phyloP scores from a whole-genome alignment of 305 asterid species.

The Rubia peregrina region DNA sequence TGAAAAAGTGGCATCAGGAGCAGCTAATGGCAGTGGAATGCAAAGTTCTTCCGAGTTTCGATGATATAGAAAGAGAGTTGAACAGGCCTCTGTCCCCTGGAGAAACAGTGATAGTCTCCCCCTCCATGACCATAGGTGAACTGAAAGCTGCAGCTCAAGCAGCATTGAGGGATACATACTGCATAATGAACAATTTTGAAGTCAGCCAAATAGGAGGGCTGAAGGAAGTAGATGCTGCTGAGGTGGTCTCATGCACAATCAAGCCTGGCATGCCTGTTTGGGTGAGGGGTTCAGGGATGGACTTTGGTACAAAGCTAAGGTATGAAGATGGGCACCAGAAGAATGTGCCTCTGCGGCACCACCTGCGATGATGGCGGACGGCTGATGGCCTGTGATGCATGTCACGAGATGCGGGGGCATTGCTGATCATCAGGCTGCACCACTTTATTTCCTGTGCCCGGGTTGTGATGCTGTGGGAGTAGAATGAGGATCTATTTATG shows the following conservation, averaged over 20 bases:
- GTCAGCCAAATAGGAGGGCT: slow-evolving; percentile 64
- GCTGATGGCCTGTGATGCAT: slow-evolving; percentile 20
- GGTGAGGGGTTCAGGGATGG: slow-evolving; percentile 65
- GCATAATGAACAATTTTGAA: slow-evolving; percentile 54
- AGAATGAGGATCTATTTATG: background rate
- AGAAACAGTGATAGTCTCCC: slow-evolving; percentile 44
- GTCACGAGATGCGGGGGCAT: slow-evolving; percentile 23
- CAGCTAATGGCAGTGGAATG: slow-evolving; percentile 38
- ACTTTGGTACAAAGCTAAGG: slow-evolving; percentile 44
- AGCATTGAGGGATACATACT: slow-evolving; percentile 69
- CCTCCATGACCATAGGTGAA: slow-evolving; percentile 37
- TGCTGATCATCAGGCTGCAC: slow-evolving; percentile 18
- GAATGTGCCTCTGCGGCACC: slow-evolving; percentile 21
- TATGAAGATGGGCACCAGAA: slow-evolving; percentile 48
- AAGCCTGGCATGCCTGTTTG: slow-evolving; percentile 46
- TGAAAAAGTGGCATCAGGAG: slow-evolving; percentile 45
- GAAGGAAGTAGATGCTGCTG: slow-evolving; percentile 44
- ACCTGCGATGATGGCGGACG: slow-evolving; percentile 25
- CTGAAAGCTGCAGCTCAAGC: slow-evolving; percentile 42
- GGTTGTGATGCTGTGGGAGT: slow-evolving; percentile 6
- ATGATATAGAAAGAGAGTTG: slow-evolving; percentile 55
- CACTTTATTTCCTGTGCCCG: slow-evolving; percentile 15
- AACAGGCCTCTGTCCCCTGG: slow-evolving; percentile 57
- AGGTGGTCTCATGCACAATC: slow-evolving; percentile 26
- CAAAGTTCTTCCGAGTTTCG: slow-evolving; percentile 63